Evolutionary conservation across 768 basidiomycete genomes (phyloP).

Genomic region (Termitomyces titanicus): DNA sequence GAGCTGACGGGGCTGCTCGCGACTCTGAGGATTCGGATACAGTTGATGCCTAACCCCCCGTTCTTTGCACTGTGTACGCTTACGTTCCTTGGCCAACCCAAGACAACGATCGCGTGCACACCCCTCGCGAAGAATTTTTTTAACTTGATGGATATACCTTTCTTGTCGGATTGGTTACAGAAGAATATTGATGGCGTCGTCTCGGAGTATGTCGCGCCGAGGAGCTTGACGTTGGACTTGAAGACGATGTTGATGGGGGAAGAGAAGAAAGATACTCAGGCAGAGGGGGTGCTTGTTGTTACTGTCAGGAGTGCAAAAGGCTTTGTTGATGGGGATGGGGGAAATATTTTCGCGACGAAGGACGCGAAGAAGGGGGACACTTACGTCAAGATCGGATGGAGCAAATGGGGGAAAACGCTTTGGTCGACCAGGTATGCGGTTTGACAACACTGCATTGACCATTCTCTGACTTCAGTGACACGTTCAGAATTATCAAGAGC

Average conservation of each 20-base stretch:
- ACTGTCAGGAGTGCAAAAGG: slow-evolving; percentile 59
- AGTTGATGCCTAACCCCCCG: slow-evolving; percentile 70
- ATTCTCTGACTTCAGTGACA: neutral
- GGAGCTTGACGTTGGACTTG: slow-evolving; percentile 66
- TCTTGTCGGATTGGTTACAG: slow-evolving; percentile 66
- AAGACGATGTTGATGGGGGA: slow-evolving; percentile 58
- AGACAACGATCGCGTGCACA: slow-evolving; percentile 58
- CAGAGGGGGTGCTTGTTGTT: slow-evolving; percentile 62
- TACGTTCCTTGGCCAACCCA: slow-evolving; percentile 70
- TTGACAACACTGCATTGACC: neutral
- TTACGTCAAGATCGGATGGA: slow-evolving; percentile 66
- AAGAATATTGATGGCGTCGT: slow-evolving; percentile 60
- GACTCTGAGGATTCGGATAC: slow-evolving; percentile 61
- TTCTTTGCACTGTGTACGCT: slow-evolving; percentile 48
- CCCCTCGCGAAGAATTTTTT: slow-evolving; percentile 61
- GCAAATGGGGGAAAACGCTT: slow-evolving; percentile 56
- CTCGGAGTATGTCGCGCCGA: slow-evolving; percentile 64
- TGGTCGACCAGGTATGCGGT: slow-evolving; percentile 55
- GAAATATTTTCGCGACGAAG: slow-evolving; percentile 29
- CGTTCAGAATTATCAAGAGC: slow-evolving; percentile 51
- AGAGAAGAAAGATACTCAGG: slow-evolving; percentile 61
- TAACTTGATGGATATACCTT: slow-evolving; percentile 77
- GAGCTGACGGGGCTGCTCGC: slow-evolving; percentile 66
- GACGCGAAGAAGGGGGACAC: slow-evolving; percentile 37
- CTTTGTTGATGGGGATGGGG: slow-evolving; percentile 38